Evolutionary conservation across 495 filamentous ascomycete genomes (phyloP), one percentile per base, ranked within the genome.

Genomic region (Talaromyces wortmannii): DNA sequence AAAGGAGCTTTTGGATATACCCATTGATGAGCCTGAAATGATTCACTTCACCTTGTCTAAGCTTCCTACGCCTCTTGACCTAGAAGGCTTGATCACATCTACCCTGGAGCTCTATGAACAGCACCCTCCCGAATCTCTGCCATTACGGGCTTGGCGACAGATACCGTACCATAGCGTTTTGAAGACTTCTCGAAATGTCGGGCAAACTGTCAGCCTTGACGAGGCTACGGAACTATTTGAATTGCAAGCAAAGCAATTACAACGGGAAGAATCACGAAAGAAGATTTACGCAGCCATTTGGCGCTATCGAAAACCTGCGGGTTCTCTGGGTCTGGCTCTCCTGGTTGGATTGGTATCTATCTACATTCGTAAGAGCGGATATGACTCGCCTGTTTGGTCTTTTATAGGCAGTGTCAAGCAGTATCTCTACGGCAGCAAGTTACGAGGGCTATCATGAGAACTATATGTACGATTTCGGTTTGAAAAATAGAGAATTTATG

Each of bases 21-120:
- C 89, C 0, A 66, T 74, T 15, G 88, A 96, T 50, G 94, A 98
- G 64, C 88, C 90, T 11, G 95, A 97, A 63, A 96, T 98, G 84
- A 80, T 98, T 15, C 91, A 96, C 68, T 89, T 84, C 47, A 84
- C 87, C 6, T 80, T 98, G 3, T 92, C 88, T 5, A 96, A 95
- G 67, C 79, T 98, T 2, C 94, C 94, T 0, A 80, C 79, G 45
- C 85, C 88, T 8, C 77, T 97, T n/a, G 83, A 96, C 59, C 69
- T 98, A 23, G 94, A 98, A 55, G 74, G 70, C 4, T 75, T 96
- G 36, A 88, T 98, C 55, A 58, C 68, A 15, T 71, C 73, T 30
- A 85, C 95, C 12, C 71, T 80, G 5, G 50, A 59, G 18, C 77
- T 97, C 0, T 88, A 87, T 68, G 61, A 73, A 6, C 61, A 71